These are phyloP conservation scores for Lepraria neglecta DNA, from an alignment of 495 filamentous ascomycete genomes.

Conservation along the genomic window DNA sequence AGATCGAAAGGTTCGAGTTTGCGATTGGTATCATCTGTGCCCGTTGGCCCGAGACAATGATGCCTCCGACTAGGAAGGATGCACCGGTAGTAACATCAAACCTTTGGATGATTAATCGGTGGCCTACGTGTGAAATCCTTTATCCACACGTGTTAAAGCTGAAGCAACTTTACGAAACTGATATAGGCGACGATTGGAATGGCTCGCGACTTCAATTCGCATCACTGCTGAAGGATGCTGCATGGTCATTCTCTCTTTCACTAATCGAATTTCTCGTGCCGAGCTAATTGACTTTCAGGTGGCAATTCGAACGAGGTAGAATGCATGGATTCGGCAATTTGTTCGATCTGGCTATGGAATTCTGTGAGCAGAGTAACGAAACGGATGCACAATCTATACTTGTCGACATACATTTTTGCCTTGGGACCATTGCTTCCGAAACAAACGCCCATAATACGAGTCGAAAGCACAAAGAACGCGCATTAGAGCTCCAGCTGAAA, in stretches of 20 bases:
- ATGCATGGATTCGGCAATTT: slow-evolving; percentile 5
- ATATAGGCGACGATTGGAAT: not conserved
- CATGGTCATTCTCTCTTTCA: slow-evolving; percentile 8
- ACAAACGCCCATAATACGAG: slow-evolving; percentile 18
- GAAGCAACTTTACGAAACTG: slow-evolving; percentile 7
- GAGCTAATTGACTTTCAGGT: not conserved
- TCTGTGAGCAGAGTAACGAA: slow-evolving; percentile 14
- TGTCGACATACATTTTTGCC: slow-evolving; percentile 9
- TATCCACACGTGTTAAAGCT: slow-evolving; percentile 18
- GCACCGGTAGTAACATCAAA: slow-evolving; percentile 17
- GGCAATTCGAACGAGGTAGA: slow-evolving; percentile 17
- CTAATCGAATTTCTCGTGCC: not conserved
- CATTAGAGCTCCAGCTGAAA: not conserved
- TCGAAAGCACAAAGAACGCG: slow-evolving; percentile 15
- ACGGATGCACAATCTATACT: slow-evolving; percentile 13
- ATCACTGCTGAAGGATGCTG: slow-evolving; percentile 18
- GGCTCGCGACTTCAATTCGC: slow-evolving; percentile 9
- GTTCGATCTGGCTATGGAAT: not conserved
- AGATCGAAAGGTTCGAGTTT: slow-evolving; percentile 9
- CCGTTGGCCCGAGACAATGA: slow-evolving; percentile 22
- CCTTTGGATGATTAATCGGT: slow-evolving; percentile 24
- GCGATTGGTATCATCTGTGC: slow-evolving; percentile 16
- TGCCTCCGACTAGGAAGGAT: slow-evolving; percentile 23
- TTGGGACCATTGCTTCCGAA: slow-evolving; percentile 19
- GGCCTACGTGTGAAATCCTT: slow-evolving; percentile 27